Base-by-base conservation (phyloP, 2,329 filamentous ascomycete species). In the Exophiala bonariae region DNA sequence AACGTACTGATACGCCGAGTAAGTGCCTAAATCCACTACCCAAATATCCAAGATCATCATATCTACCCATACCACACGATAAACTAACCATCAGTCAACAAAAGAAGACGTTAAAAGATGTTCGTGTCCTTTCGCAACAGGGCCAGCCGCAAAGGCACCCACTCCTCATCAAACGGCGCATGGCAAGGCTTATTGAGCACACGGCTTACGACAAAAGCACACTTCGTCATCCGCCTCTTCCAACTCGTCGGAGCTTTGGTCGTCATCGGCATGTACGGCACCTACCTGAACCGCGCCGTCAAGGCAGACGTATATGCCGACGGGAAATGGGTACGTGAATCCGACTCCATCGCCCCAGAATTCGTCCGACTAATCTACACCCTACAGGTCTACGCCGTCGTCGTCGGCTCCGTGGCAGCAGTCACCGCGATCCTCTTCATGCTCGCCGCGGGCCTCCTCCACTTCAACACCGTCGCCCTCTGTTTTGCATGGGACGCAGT, bases 211-310 rank as follows among this genome's bases (percentile, higher is more conserved):
- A 51, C 41, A 14, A 41, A 55, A 17, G 11, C 50, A 34, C 53
- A 60, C 39, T 38, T 80, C 18, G 56, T 77, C 55, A 69, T 90
- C n/a, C 86, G 91, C 63, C 76, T 91, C 65, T 69, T 85, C 51
- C 87, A 92, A 62, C 84, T 96, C 61, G 77, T 87, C 47, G 76
- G 95, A 55, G 88, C 83, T 11, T 69, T 95, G 47, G 79, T 86
- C 1, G 86, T 93, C 44, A 83, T 85, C 55, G 90, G 86, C 1
- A 79, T 96, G 16, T 96, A 93, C 57, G 87, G 83, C 28, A 69
- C 77, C 18, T 86, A 92, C 62, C 70, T 93, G 4, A 68, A 80
- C 50, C 66, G 68, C 17, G 80, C 81, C 1, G 64, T 71, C 30
- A 68, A 79, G 14, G 63, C 72, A 3, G 63, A 74, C 44, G 72